Percentiles rank a stretch among this genome's conserved stretches.
Conservation (phyloP, 371 early-diverging fungal genomes). For the Syncephalis plumigaleata region DNA sequence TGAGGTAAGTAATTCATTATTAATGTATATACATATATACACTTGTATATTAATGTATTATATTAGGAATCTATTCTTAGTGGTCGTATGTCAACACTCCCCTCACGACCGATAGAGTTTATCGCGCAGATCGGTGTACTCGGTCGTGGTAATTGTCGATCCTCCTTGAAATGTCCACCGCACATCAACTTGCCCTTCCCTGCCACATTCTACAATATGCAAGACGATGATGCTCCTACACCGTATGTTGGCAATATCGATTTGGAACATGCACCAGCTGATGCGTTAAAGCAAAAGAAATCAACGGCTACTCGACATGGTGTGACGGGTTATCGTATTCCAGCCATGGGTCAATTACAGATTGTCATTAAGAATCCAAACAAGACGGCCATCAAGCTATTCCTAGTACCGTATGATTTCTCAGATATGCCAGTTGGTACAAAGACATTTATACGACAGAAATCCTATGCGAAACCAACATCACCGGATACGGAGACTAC, state of each 20-base stretch:
- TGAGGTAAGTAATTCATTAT: constrained; percentile 19
- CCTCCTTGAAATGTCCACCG: constrained; percentile 43
- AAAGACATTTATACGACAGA: constrained; percentile 71
- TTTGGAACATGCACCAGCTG: constrained; percentile 19
- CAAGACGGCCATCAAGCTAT: constrained; percentile 62
- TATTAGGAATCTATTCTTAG: constrained; percentile 51
- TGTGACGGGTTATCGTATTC: constrained; percentile 37
- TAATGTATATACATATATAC: neutral
- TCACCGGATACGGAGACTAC: constrained; percentile 2
- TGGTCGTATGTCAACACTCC: constrained; percentile 67
- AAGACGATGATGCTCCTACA: constrained; percentile 23
- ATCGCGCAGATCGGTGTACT: constrained; percentile 56
- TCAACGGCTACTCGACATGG: neutral
- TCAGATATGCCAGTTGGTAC: constrained; percentile 49
- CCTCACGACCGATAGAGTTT: constrained; percentile 57
- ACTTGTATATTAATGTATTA: constrained; percentile 3
- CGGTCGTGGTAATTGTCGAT: constrained; percentile 32
- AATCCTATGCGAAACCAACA: constrained; percentile 24
- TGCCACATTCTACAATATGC: constrained; percentile 53
- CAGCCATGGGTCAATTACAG: constrained; percentile 63
- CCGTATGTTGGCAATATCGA: constrained; percentile 50
- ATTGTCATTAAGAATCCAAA: constrained; percentile 68
- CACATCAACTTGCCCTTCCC: constrained; percentile 49
- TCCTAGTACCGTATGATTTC: constrained; percentile 67
- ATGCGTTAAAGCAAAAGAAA: too few species aligned